These are phyloP conservation scores for Lumnitzera racemosa DNA, from an alignment of 345 rosid genomes.

Conservation along the genomic window DNA sequence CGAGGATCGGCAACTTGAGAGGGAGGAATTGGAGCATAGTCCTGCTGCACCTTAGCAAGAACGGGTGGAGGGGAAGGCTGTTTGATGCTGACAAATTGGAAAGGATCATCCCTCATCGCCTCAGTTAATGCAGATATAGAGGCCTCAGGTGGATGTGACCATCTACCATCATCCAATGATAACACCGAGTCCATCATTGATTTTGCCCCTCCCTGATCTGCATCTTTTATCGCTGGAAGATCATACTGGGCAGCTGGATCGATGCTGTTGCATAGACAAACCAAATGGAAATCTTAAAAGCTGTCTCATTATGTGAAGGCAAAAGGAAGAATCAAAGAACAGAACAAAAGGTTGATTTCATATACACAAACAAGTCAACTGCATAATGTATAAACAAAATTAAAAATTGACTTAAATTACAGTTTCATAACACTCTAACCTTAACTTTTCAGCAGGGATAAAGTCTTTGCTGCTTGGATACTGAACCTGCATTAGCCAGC, in stretches of 20 bases:
- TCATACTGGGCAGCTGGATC: conserved; percentile 35
- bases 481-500: conserved; percentile 10
- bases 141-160: conserved; percentile 52
- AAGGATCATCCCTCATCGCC: conserved; percentile 72
- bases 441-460: conserved; percentile 31
- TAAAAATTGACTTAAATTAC: not conserved
- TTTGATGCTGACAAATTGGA: conserved; percentile 60
- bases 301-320: conserved; percentile 3
- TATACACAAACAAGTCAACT: not conserved
- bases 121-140: conserved; percentile 28
- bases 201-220: conserved; percentile 29
- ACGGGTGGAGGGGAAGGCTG: conserved; percentile 97
- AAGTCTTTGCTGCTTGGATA: conserved; percentile 72
- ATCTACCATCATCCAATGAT: conserved; percentile 88
- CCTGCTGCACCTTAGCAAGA: conserved; percentile 74
- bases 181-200: conserved; percentile 74
- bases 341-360: not conserved
- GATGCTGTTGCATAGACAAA: conserved; percentile 33
- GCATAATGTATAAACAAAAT: not conserved
- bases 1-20: conserved; percentile 98
- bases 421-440: conserved; percentile 26
- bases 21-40: conserved; percentile 56
- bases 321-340: not conserved
- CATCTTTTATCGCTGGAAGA: conserved; percentile 32
- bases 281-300: conserved; percentile 18